Evolutionary conservation across 192 early-diverging fungal species (phyloP).

Genomic region (Helicostylum pulchrum): DNA sequence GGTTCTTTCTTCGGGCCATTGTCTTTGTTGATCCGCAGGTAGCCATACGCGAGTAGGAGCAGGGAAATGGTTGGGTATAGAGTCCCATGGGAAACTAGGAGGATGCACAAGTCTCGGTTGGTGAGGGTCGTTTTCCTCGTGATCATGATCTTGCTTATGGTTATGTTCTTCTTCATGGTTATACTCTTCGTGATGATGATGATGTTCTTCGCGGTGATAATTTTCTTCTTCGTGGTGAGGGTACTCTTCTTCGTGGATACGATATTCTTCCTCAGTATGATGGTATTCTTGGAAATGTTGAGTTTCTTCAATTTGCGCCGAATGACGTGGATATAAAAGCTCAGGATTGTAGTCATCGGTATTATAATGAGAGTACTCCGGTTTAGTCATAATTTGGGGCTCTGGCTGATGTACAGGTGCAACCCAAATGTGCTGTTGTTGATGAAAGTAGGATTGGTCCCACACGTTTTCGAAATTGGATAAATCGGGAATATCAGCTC

Average conservation of each 20-base stretch:
- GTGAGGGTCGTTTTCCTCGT: constrained; percentile 4
- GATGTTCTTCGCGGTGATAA: constrained; percentile 11
- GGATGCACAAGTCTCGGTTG: neutral
- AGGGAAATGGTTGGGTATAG: neutral
- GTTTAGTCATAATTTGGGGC: constrained; percentile 5
- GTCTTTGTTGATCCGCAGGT: neutral
- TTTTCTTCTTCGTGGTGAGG: neutral
- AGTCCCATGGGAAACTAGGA: constrained; percentile 12
- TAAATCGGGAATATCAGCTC: constrained; percentile 20
- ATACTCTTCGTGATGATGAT: neutral
- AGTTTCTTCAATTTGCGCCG: too few species aligned
- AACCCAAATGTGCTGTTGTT: constrained; percentile 19
- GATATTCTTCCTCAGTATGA: too few species aligned
- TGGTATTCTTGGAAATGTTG: neutral
- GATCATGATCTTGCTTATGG: constrained; percentile 17
- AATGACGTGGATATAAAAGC: too few species aligned
- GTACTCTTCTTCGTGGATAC: too few species aligned
- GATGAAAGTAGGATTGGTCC: constrained; percentile 16
- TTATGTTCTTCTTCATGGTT: constrained; percentile 10
- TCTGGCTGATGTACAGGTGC: constrained; percentile 21
- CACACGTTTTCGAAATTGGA: constrained; percentile 24
- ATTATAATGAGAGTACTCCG: constrained; percentile 13
- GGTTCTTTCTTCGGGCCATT: neutral
- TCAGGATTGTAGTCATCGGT: constrained; percentile 1
- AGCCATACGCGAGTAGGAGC: constrained; percentile 4